Conservation (phyloP, 768 basidiomycete species). For the Amanita phalloides region DNA sequence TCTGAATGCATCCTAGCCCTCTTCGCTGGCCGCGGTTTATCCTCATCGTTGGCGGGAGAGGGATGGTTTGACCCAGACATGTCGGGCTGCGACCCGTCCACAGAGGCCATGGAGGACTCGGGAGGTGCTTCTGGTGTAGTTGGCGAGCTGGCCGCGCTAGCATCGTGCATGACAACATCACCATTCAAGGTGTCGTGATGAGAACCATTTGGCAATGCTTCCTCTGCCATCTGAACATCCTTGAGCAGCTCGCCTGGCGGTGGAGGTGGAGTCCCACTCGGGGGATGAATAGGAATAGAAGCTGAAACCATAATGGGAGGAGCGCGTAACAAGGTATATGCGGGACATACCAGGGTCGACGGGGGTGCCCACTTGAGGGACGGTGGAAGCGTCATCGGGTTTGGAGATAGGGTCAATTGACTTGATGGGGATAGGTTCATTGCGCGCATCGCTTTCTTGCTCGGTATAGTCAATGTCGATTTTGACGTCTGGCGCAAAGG, state of each 20-base stretch:
- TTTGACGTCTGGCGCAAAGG: conserved; percentile 41
- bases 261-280: conserved; percentile 36
- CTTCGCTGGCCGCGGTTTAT: conserved; percentile 73
- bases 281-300: conserved; percentile 31
- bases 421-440: conserved; percentile 46
- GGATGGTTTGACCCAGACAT: conserved; percentile 16
- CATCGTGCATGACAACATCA: conserved; percentile 32
- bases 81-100: conserved; percentile 13
- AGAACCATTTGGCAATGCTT: conserved; percentile 17
- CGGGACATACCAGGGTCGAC: conserved; percentile 39
- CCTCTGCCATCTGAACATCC: conserved; percentile 52
- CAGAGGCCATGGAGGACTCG: conserved; percentile 28
- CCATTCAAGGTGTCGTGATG: conserved; percentile 14
- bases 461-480: conserved; percentile 52
- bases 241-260: conserved; percentile 28
- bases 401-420: conserved; percentile 26
- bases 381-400: conserved; percentile 30
- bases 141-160: conserved; percentile 25
- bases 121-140: conserved; percentile 27
- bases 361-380: conserved; percentile 32
- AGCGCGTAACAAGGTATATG: conserved; percentile 7
- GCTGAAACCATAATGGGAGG: conserved; percentile 20
- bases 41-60: conserved; percentile 41
- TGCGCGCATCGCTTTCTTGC: conserved; percentile 58
- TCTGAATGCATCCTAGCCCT: conserved; percentile 69